Evolutionary conservation across 23 red algal genomes (phyloP).

Genomic region (Gracilaria gracilis): DNA sequence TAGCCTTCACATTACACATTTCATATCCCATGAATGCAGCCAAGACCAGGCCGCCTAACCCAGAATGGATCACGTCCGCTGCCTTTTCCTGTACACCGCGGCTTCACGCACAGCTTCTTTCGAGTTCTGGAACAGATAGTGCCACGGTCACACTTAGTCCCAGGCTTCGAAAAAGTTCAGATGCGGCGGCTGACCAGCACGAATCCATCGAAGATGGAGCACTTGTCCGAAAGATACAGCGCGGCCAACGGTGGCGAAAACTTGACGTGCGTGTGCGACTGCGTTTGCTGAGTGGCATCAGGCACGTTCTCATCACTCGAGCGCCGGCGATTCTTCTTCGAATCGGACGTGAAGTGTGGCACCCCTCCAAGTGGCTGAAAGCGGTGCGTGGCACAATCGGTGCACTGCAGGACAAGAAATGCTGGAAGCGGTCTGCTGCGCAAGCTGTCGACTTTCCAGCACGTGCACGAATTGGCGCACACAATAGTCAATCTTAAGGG

Average conservation of each 20-base stretch:
- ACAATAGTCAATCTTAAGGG: conserved; percentile 96
- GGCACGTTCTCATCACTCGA: not conserved
- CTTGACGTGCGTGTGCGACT: conserved; percentile 28
- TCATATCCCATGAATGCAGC: too few species aligned
- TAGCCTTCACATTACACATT: too few species aligned
- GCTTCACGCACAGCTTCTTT: too few species aligned
- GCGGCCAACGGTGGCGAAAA: conserved; percentile 23
- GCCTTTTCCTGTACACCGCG: too few species aligned
- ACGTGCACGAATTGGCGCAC: conserved; percentile 92
- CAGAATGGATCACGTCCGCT: too few species aligned
- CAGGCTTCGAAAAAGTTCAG: too few species aligned
- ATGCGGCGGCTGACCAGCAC: conserved; percentile 82
- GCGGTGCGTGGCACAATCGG: conserved; percentile 79
- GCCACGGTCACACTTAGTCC: too few species aligned
- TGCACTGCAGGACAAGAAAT: conserved; percentile 81
- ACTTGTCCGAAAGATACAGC: conserved; percentile 24
- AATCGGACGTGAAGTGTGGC: conserved; percentile 8
- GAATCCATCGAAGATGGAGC: conserved; percentile 55
- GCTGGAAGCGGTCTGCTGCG: conserved; percentile 58
- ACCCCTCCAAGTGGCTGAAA: conserved; percentile 78
- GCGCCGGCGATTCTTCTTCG: conserved; percentile 38
- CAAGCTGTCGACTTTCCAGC: conserved; percentile 47
- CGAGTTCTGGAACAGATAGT: too few species aligned
- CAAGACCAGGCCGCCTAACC: too few species aligned
- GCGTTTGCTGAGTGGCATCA: not conserved